A percentile compares a stretch with the other conserved stretches of the same genome.
Conservation (phyloP, 2,329 filamentous ascomycete species). For the Cladosporium oxysporum region DNA sequence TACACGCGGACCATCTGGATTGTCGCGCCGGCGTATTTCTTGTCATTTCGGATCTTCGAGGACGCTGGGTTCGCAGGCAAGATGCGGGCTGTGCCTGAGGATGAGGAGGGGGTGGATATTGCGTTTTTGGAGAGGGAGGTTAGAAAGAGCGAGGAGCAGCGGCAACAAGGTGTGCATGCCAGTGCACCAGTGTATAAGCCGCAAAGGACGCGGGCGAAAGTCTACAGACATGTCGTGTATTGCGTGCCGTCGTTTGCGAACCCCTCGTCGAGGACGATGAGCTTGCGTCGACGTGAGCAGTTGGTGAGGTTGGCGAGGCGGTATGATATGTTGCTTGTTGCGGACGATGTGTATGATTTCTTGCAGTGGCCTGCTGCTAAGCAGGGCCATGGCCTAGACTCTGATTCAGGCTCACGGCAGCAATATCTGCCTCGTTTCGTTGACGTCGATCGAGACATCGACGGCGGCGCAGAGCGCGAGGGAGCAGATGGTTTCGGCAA, state of each 20-base stretch:
- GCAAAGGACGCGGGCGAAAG: conserved; percentile 64
- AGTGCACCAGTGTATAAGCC: conserved; percentile 50
- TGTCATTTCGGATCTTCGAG: conserved; percentile 83
- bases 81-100: conserved; percentile 71
- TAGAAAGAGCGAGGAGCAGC: conserved; percentile 49
- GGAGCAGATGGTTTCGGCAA: conserved; percentile 70
- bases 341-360: conserved; percentile 93
- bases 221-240: conserved; percentile 87
- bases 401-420: conserved; percentile 28
- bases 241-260: conserved; percentile 87
- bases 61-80: conserved; percentile 73
- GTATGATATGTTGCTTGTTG: conserved; percentile 78
- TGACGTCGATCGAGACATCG: conserved; percentile 72
- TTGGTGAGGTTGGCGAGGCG: conserved; percentile 76
- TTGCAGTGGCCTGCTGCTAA: conserved; percentile 69
- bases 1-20: conserved; percentile 78
- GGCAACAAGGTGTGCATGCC: background rate
- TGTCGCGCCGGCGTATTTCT: conserved; percentile 78
- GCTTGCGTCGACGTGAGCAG: conserved; percentile 62
- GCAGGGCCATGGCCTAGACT: background rate
- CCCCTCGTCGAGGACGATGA: conserved; percentile 82
- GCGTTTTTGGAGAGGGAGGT: conserved; percentile 57
- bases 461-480: conserved; percentile 53
- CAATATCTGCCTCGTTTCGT: conserved; percentile 68
- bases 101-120: conserved; percentile 74